Conservation (phyloP, 139 green algal species). For the Chlorella sp. region DNA sequence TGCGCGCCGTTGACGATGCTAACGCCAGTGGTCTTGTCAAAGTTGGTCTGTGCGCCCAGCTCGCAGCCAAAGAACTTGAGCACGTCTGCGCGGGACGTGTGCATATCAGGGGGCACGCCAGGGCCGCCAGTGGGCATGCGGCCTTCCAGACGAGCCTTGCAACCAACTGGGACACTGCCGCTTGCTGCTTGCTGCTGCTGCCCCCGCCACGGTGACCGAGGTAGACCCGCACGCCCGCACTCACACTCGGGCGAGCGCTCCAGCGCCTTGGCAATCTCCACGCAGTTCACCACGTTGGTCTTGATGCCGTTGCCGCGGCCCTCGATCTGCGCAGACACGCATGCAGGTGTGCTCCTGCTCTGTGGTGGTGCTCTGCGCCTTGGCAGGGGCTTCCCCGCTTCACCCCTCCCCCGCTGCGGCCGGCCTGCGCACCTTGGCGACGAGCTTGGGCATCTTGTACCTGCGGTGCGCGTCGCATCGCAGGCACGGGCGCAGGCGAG, state of each 20-base stretch:
- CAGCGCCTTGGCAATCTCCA: constrained; percentile 96
- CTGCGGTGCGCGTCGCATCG: no score
- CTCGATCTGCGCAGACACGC: constrained; percentile 72
- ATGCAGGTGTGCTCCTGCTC: background rate
- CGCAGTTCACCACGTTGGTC: constrained; percentile 98
- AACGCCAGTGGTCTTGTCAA: constrained; percentile 80
- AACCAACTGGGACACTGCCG: no score
- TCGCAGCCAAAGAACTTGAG: constrained; percentile 96
- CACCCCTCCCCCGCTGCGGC: no score
- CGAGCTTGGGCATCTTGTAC: constrained; percentile 98
- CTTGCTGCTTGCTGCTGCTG: background rate
- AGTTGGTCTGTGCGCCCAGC: constrained; percentile 96
- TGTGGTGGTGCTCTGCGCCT: background rate
- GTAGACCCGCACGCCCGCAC: no score
- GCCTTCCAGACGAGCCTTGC: no score
- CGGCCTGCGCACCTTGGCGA: constrained; percentile 63
- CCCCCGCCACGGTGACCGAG: background rate
- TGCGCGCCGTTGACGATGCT: constrained; percentile 93
- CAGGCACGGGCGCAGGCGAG: background rate
- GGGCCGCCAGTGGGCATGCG: no score
- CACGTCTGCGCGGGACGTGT: constrained; percentile 84
- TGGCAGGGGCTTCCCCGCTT: no score
- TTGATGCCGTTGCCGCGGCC: constrained; percentile 98
- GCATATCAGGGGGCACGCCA: no score
- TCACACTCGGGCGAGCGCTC: constrained; percentile 86